A percentile compares a stretch with the other conserved stretches of the same genome.
Evolutionary conservation across 768 basidiomycete genomes (phyloP).

Genomic region (Pleurotus giganteus): DNA sequence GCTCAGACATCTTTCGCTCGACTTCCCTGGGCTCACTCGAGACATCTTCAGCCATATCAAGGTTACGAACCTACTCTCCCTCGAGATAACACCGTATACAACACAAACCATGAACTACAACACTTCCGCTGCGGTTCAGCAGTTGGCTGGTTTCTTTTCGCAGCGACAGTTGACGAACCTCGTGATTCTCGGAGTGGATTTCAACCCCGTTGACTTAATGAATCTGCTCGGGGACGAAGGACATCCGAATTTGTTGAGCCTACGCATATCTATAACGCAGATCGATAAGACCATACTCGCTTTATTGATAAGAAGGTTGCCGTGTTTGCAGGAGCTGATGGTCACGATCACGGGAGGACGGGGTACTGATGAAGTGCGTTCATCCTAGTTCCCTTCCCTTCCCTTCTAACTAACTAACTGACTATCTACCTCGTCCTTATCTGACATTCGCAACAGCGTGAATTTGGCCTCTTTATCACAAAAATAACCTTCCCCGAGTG

Average conservation of each 20-base stretch:
- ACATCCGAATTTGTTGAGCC: background rate
- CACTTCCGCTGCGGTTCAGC: background rate
- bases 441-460: background rate
- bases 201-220: background rate
- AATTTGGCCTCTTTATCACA: background rate
- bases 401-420: background rate
- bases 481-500: background rate
- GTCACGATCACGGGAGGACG: background rate
- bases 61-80: background rate
- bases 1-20: background rate
- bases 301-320: background rate
- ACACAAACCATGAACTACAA: background rate
- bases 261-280: background rate
- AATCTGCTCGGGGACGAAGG: background rate
- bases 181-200: background rate
- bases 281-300: background rate
- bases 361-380: too few relatives aligned
- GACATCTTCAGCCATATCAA: background rate
- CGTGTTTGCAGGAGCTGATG: background rate
- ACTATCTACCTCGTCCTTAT: background rate
- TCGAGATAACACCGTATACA: background rate
- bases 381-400: too few relatives aligned
- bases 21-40: background rate
- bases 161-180: background rate
- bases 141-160: background rate